Percentiles rank a stretch among this genome's conserved stretches.
phyloP scores from a whole-genome alignment of 75 land plant species.

The Pinus tabuliformis region DNA sequence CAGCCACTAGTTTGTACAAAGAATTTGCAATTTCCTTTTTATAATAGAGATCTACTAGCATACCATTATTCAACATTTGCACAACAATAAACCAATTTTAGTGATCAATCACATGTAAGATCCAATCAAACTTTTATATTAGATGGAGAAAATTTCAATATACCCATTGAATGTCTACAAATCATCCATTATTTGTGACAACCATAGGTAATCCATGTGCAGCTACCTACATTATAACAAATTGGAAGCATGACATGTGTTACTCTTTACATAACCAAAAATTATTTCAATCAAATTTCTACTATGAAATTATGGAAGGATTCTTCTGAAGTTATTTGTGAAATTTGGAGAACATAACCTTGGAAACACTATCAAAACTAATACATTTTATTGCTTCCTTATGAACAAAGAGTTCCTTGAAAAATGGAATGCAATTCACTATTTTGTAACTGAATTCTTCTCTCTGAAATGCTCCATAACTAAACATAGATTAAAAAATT shows the following conservation, averaged over 20 bases:
- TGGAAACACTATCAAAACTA: too few species aligned
- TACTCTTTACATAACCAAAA: not conserved
- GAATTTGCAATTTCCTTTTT: slow-evolving; percentile 61
- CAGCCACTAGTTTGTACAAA: slow-evolving; percentile 62
- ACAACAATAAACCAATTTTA: slow-evolving; percentile 1
- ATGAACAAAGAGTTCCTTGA: too few species aligned
- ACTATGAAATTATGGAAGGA: too few species aligned
- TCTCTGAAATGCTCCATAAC: too few species aligned
- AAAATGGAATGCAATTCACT: too few species aligned
- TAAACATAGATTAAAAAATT: too few species aligned
- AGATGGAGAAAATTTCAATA: not conserved
- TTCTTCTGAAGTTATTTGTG: too few species aligned
- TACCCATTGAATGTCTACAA: slow-evolving; percentile 90
- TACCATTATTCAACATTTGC: slow-evolving; percentile 73
- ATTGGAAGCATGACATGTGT: not conserved
- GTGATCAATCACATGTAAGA: not conserved
- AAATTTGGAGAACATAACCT: too few species aligned
- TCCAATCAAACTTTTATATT: not conserved
- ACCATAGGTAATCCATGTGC: slow-evolving; percentile 96
- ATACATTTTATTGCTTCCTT: too few species aligned
- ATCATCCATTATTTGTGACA: slow-evolving; percentile 96
- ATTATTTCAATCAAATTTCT: not conserved
- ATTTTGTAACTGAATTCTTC: too few species aligned
- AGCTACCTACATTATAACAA: slow-evolving; percentile 64
- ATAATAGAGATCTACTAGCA: slow-evolving; percentile 73